Evolutionary conservation across 1,139 yeast genomes (phyloP), one percentile per base, ranked within the genome.

Genomic region (Taphrina pruni): DNA sequence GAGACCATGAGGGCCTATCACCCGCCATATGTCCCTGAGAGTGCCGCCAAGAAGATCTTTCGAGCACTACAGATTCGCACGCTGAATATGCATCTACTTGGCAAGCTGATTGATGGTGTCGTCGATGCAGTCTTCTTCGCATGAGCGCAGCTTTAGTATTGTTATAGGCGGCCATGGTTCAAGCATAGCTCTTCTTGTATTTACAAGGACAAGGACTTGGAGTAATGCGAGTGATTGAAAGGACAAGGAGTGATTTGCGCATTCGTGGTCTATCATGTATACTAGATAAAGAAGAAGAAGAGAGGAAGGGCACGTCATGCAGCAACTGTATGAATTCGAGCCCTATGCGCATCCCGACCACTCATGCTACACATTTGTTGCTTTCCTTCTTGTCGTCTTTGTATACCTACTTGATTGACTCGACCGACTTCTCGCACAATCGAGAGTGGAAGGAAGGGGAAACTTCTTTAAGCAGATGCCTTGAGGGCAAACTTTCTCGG

Each of bases 401-500:
- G 43, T 39, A 9, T 39, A 26, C 32, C 32, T 26, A 26, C 32
- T 4, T 26, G 4, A 2, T 26, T 26, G 32, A 26, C 32, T 26
- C 4, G 32, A 26, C 32, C 32, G 32, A 39, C 43, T 11, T 39
- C 43, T 39, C 43, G 14, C 43, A 39, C 14, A 39, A 9, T 39
- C 43, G 2, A 2, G 32, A 26, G 32, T 26, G 32, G 32, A 26
- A 26, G 32, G 32, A 26, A 39, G 6, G 43, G 7, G 11, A 39
- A 14, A 39, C 43, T 9, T 45, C 20, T 45, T 56, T 48, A 65
- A 45, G 62, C 68, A 21, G 61, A 55, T 7, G 68, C 61, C 56
- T 55, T 55, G 64, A 65, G 20, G 57, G 64, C 64, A 32, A 48
- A 57, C 64, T 65, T 65, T 50, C 69, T 62, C 45, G 52, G 58